Evolutionary conservation across 176 grass and related monocot genomes (phyloP).

Genomic region (Pontederia paniculata): DNA sequence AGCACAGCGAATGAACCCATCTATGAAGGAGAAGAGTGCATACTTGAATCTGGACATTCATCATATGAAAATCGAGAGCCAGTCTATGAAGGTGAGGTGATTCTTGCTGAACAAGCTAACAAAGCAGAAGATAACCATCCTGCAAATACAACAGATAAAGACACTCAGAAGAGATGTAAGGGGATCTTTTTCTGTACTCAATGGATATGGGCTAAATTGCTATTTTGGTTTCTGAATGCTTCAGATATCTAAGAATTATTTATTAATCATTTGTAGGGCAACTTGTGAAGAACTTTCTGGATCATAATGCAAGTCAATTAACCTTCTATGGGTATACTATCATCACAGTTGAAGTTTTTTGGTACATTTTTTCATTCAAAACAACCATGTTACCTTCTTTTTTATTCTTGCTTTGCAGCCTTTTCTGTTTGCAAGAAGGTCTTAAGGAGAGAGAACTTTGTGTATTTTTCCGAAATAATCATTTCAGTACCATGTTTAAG

Average conservation of each 20-base stretch:
- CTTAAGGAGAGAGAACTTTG: slow-evolving; percentile 93
- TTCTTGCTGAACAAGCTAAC: slow-evolving; percentile 65
- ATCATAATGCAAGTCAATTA: slow-evolving; percentile 72
- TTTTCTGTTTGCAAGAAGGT: slow-evolving; percentile 94
- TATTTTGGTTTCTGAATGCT: slow-evolving; percentile 1
- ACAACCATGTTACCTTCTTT: not conserved
- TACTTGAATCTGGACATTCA: slow-evolving; percentile 34
- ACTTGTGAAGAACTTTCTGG: slow-evolving; percentile 73
- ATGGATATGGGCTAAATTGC: not conserved
- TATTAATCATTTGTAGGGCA: slow-evolving; percentile 62
- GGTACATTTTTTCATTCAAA: not conserved
- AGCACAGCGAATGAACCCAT: slow-evolving; percentile 43
- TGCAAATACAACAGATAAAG: slow-evolving; percentile 17
- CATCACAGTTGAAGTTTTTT: not conserved
- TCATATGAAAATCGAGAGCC: slow-evolving; percentile 51
- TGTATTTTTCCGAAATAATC: slow-evolving; percentile 97
- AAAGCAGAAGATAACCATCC: slow-evolving; percentile 21
- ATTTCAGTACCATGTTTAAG: slow-evolving; percentile 99
- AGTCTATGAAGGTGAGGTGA: slow-evolving; percentile 73
- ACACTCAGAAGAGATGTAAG: slow-evolving; percentile 65
- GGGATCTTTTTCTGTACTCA: slow-evolving; percentile 2
- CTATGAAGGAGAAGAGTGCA: slow-evolving; percentile 91
- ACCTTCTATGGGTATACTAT: slow-evolving; percentile 76
- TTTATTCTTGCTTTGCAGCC: slow-evolving; percentile 32
- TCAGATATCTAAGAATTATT: not conserved